phyloP scores from a whole-genome alignment of 2,329 filamentous ascomycete species.

The Plenodomus tracheiphilus region DNA sequence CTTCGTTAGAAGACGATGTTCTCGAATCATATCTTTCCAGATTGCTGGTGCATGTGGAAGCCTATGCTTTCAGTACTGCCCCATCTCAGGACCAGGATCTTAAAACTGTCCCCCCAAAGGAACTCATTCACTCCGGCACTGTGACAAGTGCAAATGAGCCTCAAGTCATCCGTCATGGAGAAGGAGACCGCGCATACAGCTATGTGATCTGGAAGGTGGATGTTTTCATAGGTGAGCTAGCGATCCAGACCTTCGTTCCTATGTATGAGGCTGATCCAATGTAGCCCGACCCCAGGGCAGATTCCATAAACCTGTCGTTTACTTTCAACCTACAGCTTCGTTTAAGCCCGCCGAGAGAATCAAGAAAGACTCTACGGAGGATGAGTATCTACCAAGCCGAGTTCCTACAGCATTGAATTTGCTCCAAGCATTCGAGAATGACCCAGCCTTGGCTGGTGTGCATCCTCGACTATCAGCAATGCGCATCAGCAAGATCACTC shows the following conservation, averaged over 20 bases:
- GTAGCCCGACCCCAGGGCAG: slow-evolving; percentile 58
- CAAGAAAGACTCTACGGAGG: slow-evolving; percentile 48
- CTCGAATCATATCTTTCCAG: slow-evolving; percentile 64
- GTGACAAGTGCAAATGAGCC: slow-evolving; percentile 40
- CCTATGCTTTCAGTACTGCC: slow-evolving; percentile 61
- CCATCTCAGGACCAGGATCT: slow-evolving; percentile 47
- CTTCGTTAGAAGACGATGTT: slow-evolving; percentile 59
- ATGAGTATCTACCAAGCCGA: slow-evolving; percentile 71
- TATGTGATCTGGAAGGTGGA: slow-evolving; percentile 47
- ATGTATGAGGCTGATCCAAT: slow-evolving; percentile 8
- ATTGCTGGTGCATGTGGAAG: slow-evolving; percentile 69
- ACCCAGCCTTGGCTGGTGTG: slow-evolving; percentile 64
- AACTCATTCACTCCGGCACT: slow-evolving; percentile 61
- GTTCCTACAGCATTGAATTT: slow-evolving; percentile 73
- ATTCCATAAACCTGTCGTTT: slow-evolving; percentile 66
- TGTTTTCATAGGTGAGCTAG: slow-evolving; percentile 39
- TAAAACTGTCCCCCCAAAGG: slow-evolving; percentile 46
- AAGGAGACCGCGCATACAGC: slow-evolving; percentile 25
- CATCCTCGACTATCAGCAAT: slow-evolving; percentile 72
- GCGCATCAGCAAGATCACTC: slow-evolving; percentile 74
- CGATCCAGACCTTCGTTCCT: too few relatives aligned
- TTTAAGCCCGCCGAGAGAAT: slow-evolving; percentile 58
- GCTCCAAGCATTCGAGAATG: slow-evolving; percentile 71
- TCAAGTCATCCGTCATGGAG: slow-evolving; percentile 32
- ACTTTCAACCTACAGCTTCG: slow-evolving; percentile 61